Conservation (phyloP, 83 land plant species). For the Diphasiastrum complanatum region DNA sequence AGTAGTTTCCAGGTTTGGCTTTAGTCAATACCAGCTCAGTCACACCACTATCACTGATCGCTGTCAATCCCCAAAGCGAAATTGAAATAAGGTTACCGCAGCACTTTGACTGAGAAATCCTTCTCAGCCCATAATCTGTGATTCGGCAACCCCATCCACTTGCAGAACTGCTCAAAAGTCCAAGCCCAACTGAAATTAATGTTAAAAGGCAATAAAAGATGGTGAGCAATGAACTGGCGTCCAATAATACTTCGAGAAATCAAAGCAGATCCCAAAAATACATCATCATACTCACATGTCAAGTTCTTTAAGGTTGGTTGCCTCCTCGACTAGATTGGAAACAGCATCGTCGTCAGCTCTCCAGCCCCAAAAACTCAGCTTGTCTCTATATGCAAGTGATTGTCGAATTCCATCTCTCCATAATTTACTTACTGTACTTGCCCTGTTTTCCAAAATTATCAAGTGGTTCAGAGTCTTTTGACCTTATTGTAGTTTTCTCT, state of each 20-base stretch:
- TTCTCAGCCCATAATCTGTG: conserved; percentile 62
- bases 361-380: conserved; percentile 75
- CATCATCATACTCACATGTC: conserved; percentile 44
- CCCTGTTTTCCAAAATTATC: no score
- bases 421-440: conserved; percentile 66
- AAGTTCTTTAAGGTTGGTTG: conserved; percentile 57
- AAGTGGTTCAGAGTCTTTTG: no score
- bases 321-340: conserved; percentile 50
- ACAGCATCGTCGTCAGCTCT: conserved; percentile 65
- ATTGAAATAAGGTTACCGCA: conserved; percentile 62
- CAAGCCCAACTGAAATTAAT: neutral
- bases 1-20: no score
- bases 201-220: neutral
- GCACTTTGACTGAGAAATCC: conserved; percentile 62
- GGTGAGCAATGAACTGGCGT: no score
- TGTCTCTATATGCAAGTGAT: conserved; percentile 53
- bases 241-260: no score
- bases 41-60: conserved; percentile 83
- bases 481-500: no score
- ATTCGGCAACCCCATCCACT: conserved; percentile 87
- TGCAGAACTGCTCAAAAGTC: conserved; percentile 47
- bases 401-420: conserved; percentile 68
- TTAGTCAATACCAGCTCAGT: conserved; percentile 72
- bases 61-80: conserved; percentile 86
- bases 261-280: no score